Conservation (phyloP, 164 flowering plant genomes). For the Cinnamomum micranthum region DNA sequence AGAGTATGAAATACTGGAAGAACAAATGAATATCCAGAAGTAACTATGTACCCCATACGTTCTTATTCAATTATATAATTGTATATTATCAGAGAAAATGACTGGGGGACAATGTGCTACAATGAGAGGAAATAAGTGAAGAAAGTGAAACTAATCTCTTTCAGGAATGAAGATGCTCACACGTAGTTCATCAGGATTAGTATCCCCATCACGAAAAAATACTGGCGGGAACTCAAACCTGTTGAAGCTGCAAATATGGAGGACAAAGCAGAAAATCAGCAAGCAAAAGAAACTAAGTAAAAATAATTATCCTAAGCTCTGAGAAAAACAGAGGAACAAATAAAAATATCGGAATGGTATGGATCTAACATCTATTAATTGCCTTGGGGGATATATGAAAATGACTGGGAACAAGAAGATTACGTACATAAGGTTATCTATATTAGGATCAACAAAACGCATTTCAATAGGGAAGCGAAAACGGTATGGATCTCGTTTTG, state of each 20-base stretch:
- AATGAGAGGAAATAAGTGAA: background rate
- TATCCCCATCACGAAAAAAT: slow-evolving; percentile 82
- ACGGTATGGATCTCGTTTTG: slow-evolving; percentile 92
- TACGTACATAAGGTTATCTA: slow-evolving; percentile 90
- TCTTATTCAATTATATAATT: background rate
- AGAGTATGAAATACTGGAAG: background rate
- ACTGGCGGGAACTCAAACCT: slow-evolving; percentile 92
- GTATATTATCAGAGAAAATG: background rate
- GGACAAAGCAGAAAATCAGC: slow-evolving; percentile 5
- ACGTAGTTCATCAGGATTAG: slow-evolving; percentile 78
- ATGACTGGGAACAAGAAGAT: background rate
- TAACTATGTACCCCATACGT: background rate
- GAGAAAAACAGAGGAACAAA: background rate
- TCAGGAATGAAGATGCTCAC: slow-evolving; percentile 35
- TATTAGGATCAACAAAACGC: slow-evolving; percentile 92
- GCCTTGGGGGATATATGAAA: background rate
- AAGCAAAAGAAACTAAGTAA: slow-evolving; percentile 5
- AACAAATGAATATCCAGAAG: background rate
- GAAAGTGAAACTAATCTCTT: background rate
- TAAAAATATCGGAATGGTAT: background rate
- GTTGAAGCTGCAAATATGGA: slow-evolving; percentile 65
- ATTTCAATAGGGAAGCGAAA: slow-evolving; percentile 93
- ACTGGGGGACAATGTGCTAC: background rate
- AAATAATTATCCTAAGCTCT: background rate
- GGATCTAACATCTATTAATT: background rate